These are phyloP conservation scores for Penicillium sp. DNA, from an alignment of 2,329 filamentous ascomycete species.

Conservation along the genomic window DNA sequence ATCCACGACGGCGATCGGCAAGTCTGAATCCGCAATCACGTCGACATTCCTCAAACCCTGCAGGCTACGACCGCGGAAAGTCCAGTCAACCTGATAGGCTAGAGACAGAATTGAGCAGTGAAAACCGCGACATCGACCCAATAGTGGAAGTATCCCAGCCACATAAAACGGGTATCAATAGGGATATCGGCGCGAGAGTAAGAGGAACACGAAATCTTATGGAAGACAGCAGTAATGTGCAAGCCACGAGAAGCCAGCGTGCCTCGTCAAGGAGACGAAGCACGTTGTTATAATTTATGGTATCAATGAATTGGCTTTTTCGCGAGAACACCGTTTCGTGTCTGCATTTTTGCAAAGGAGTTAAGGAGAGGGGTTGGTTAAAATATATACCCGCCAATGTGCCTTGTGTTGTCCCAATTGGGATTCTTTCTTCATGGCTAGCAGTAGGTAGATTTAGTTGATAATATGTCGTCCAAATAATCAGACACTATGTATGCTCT, in stretches of 20 bases:
- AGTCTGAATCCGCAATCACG: constrained; percentile 1
- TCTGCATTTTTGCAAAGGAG: background rate
- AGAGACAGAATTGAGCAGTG: background rate
- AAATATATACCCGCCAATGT: constrained; percentile 11
- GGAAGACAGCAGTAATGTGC: constrained; percentile 17
- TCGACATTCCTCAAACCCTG: constrained; percentile 14
- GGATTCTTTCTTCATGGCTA: constrained; percentile 5
- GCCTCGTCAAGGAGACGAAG: constrained; percentile 33
- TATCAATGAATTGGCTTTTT: background rate
- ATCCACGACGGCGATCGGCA: constrained; percentile 6
- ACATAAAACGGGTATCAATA: background rate
- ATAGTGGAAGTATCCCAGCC: constrained; percentile 14
- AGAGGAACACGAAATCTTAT: background rate
- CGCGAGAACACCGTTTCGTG: background rate
- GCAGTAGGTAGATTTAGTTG: constrained; percentile 18
- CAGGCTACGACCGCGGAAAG: constrained; percentile 3
- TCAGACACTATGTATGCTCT: background rate
- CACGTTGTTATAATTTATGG: constrained; percentile 33
- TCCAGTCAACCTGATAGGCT: background rate
- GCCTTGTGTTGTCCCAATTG: background rate
- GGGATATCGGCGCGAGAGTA: background rate
- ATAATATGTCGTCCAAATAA: background rate
- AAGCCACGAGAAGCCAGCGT: constrained; percentile 27
- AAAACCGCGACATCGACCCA: background rate
- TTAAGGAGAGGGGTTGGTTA: constrained; percentile 3